Evolutionary conservation across 2,329 filamentous ascomycete genomes (phyloP).

Genomic region (Colletotrichum cereale): DNA sequence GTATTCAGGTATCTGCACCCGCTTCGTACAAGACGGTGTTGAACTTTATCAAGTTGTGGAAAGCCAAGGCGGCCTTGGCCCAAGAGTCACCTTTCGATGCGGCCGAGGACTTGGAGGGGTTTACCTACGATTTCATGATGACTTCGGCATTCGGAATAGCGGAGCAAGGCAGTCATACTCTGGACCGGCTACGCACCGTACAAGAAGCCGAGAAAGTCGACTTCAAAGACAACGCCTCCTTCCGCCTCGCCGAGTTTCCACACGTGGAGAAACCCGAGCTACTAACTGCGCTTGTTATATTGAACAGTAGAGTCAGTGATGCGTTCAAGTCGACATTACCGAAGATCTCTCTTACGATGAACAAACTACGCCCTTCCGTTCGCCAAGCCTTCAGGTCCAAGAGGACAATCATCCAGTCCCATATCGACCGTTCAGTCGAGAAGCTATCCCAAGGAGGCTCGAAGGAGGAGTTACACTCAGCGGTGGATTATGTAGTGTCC

Average conservation of each 20-base stretch:
- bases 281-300: background rate
- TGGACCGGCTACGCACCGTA: background rate
- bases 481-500: constrained; percentile 9
- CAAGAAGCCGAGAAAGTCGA: no score
- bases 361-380: background rate
- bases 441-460: background rate
- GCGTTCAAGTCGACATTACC: background rate
- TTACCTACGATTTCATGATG: constrained; percentile 24
- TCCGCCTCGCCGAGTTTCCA: background rate
- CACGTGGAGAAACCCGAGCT: background rate
- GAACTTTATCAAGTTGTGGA: constrained; percentile 1
- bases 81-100: background rate
- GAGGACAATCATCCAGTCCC: background rate
- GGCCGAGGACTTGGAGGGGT: background rate
- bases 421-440: background rate
- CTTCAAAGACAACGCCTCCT: background rate
- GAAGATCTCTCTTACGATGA: background rate
- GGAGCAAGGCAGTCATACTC: background rate
- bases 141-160: background rate
- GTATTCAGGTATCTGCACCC: background rate
- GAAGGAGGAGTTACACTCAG: background rate
- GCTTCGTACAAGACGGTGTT: background rate
- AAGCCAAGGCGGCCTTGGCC: background rate
- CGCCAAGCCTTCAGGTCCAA: background rate
- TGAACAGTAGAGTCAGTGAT: background rate